phyloP scores from a whole-genome alignment of 2,329 filamentous ascomycete species.

The Penicillium paneum region DNA sequence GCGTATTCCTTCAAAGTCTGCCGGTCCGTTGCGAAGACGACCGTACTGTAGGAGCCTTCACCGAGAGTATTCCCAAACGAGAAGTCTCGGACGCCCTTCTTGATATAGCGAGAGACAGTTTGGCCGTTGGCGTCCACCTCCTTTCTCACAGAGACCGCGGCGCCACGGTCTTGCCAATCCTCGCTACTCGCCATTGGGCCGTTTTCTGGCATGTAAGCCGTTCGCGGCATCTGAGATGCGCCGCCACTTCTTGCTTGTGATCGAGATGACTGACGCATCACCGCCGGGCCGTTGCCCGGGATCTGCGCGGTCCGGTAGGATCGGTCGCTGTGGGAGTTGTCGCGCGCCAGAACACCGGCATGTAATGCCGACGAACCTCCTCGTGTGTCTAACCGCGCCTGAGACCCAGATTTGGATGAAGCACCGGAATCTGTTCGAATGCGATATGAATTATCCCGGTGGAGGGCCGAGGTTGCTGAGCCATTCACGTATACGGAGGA shows the following conservation, averaged over 20 bases:
- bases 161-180: slow-evolving; percentile 93
- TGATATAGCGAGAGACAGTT: slow-evolving; percentile 76
- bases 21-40: slow-evolving; percentile 86
- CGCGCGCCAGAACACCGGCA: slow-evolving; percentile 61
- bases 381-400: slow-evolving; percentile 62
- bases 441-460: slow-evolving; percentile 50
- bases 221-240: slow-evolving; percentile 36
- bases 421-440: slow-evolving; percentile 58
- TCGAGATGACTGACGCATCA: slow-evolving; percentile 73
- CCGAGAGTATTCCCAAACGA: slow-evolving; percentile 86
- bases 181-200: slow-evolving; percentile 67
- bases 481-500: slow-evolving; percentile 50
- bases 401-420: slow-evolving; percentile 55
- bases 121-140: slow-evolving; percentile 84
- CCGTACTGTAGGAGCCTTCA: slow-evolving; percentile 96
- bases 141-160: slow-evolving; percentile 76
- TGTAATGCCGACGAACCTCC: slow-evolving; percentile 58
- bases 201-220: slow-evolving; percentile 55
- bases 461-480: slow-evolving; percentile 37
- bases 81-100: slow-evolving; percentile 97
- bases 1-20: slow-evolving; percentile 95
- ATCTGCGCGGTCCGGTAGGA: slow-evolving; percentile 63
- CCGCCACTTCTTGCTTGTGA: slow-evolving; percentile 56
- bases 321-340: slow-evolving; percentile 66
- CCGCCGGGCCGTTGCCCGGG: slow-evolving; percentile 59